Evolutionary conservation across 345 rosid species (phyloP).

Genomic region (Heritiera fomes): DNA sequence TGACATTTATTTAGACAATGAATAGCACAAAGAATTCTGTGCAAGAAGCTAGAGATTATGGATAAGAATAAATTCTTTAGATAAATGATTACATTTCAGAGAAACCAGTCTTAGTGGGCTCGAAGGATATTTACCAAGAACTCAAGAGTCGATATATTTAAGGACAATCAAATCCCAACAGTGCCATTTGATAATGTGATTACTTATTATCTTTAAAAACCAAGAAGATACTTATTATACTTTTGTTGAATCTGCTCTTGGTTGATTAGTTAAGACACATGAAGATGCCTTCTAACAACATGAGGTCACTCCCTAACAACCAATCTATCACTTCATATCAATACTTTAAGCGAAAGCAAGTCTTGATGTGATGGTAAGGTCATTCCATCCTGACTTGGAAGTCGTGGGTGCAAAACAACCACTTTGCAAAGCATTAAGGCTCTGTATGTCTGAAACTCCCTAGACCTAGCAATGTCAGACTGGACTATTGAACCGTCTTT

Average conservation of each 20-base stretch:
- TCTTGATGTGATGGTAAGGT: neutral
- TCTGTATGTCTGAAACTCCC: constrained; percentile 6
- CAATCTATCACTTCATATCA: neutral
- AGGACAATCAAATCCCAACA: neutral
- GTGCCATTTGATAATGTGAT: neutral
- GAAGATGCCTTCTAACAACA: constrained; percentile 6
- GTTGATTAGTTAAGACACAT: neutral
- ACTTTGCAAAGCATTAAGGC: neutral
- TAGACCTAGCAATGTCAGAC: constrained; percentile 4
- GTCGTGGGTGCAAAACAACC: constrained; percentile 5
- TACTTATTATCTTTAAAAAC: constrained; percentile 9
- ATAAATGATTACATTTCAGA: neutral
- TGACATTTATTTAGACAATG: neutral
- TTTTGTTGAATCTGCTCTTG: neutral
- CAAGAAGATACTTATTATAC: neutral
- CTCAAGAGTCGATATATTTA: neutral
- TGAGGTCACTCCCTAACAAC: neutral
- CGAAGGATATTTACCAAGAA: neutral
- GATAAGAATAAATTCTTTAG: neutral
- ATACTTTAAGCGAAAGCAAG: neutral
- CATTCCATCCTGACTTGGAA: constrained; percentile 1
- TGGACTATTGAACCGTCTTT: neutral
- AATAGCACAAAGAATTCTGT: neutral
- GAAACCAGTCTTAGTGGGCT: constrained; percentile 8
- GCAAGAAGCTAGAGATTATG: neutral